These are phyloP conservation scores for Fusarium tuaranense DNA, from an alignment of 2,329 filamentous ascomycete genomes.

Conservation along the genomic window DNA sequence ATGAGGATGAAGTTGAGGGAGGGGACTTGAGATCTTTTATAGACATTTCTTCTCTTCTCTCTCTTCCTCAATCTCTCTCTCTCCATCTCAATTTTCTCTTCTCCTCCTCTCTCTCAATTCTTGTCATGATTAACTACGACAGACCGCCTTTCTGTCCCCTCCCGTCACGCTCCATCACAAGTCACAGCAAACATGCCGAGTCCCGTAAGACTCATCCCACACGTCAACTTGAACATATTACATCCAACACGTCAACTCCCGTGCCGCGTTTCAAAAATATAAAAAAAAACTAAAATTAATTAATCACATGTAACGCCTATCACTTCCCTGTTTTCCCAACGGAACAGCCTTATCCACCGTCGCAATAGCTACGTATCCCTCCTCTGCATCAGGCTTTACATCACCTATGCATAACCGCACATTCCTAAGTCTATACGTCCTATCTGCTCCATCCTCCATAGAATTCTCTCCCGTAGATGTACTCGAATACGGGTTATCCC, in stretches of 20 bases:
- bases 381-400: background rate
- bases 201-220: background rate
- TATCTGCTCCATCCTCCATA: constrained; percentile 8
- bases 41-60: background rate
- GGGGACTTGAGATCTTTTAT: background rate
- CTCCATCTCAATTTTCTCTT: background rate
- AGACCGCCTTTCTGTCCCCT: background rate
- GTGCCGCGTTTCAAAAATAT: background rate
- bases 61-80: background rate
- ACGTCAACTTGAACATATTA: background rate
- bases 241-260: background rate
- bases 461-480: background rate
- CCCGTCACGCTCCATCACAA: background rate
- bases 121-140: no score
- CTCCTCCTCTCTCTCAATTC: background rate
- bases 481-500: constrained; percentile 5
- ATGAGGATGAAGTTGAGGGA: background rate
- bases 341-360: constrained; percentile 9
- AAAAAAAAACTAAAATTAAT: background rate
- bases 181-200: background rate
- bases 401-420: constrained; percentile 5
- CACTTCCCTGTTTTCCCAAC: background rate
- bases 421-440: constrained; percentile 4
- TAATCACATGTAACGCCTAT: background rate
- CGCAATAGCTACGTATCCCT: constrained; percentile 8